phyloP scores from a whole-genome alignment of 2,329 filamentous ascomycete species.

The Aschersonia sp. region DNA sequence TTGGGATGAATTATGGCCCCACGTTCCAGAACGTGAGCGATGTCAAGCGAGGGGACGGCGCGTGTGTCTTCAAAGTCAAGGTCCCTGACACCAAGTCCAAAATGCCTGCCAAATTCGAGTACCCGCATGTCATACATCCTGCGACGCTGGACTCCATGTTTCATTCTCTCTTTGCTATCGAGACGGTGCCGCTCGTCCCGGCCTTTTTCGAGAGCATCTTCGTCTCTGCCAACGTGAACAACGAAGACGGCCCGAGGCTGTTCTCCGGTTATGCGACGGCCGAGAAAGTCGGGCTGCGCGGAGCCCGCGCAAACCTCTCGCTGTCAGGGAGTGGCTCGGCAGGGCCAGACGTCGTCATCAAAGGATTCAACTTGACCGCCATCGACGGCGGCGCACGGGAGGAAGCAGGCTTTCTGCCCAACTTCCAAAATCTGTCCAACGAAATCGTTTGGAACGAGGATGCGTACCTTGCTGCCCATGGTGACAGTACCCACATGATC shows the following conservation, averaged over 20 bases:
- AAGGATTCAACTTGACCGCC: constrained; percentile 27
- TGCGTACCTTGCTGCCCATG: constrained; percentile 10
- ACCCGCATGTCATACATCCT: constrained; percentile 40
- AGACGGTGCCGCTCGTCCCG: constrained; percentile 33
- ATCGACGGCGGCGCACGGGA: constrained; percentile 14
- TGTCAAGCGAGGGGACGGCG: constrained; percentile 14
- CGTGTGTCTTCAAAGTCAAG: constrained; percentile 22
- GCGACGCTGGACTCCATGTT: constrained; percentile 42
- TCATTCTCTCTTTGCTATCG: constrained; percentile 33
- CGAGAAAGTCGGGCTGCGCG: constrained; percentile 17
- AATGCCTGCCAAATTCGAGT: constrained; percentile 41
- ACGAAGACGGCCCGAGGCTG: constrained; percentile 14
- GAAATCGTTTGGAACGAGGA: constrained; percentile 33
- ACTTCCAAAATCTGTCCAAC: constrained; percentile 32
- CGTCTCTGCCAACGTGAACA: constrained; percentile 23
- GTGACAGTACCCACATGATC: constrained; percentile 13
- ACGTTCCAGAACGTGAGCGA: constrained; percentile 33
- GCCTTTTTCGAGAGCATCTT: constrained; percentile 29
- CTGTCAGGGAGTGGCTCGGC: constrained; percentile 22
- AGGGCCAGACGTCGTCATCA: constrained; percentile 24
- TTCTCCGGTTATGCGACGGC: constrained; percentile 29
- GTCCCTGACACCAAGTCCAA: constrained; percentile 33
- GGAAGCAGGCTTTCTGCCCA: constrained; percentile 26
- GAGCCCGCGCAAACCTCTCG: constrained; percentile 26
- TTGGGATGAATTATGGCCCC: constrained; percentile 36